Evolutionary conservation across 768 basidiomycete species (phyloP), one percentile per base, ranked within the genome.

Genomic region (Lentinula edodes): DNA sequence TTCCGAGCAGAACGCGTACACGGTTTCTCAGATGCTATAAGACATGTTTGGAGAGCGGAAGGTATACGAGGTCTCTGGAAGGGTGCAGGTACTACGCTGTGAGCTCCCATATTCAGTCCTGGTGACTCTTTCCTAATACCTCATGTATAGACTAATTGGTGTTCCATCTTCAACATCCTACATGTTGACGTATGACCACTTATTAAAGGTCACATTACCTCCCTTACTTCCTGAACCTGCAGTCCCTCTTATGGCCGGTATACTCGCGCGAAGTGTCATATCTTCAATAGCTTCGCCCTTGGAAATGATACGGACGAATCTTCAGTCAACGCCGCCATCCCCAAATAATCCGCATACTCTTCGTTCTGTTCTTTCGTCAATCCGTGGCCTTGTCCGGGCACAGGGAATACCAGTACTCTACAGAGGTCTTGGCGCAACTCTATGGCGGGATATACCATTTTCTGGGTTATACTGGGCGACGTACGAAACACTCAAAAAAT

Each of bases 391-490:
- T 10, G 87, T 90, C 10, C 81, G 79, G 28, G 69, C 76, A 38
- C 78, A 89, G 48, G 96, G 95, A 6, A 66, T 87, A 6, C 72
- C 76, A 9, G 88, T 83, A 53, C 80, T 98, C 32, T 99, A 94
- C 93, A 81, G 93, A 58, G 97, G 97, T 0, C 79, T 99, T 7
- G 90, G 90, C 0, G 85, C 95, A 2, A 96, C 94, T 5, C 78
- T 99, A 8, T 98, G 95, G 95, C 84, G 97, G 54, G 97, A 99
- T 67, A 95, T 98, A 6, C 96, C 97, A 0, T 99, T 99, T 71
- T 94, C 92, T 43, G 97, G 95, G 10, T 77, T 96, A 36, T 99
- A 99, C 69, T 99, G 97, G 97, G 92, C 93, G 4, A 87, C 90
- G 28, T 98, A 98, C 70, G 96, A 99, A 72, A 76, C 83, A 0